Conservation (phyloP, 257 asterid genomes). For the Solanum lignicaule region DNA sequence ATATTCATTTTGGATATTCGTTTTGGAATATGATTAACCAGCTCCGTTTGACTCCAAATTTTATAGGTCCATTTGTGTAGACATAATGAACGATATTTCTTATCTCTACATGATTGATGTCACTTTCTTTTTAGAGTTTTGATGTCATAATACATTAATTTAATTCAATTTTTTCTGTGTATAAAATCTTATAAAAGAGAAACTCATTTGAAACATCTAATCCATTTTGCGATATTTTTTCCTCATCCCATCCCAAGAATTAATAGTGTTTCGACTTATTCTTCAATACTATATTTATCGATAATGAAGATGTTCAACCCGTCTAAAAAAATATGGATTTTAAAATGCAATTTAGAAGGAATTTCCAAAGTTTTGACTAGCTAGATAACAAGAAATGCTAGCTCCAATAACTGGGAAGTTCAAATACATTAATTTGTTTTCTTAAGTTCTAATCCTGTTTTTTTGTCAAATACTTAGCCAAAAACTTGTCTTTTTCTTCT, state of each 20-base stretch:
- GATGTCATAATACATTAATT: neutral
- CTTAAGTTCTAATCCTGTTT: conserved; percentile 19
- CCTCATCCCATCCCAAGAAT: neutral
- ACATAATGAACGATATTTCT: too few species aligned
- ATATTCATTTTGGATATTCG: too few species aligned
- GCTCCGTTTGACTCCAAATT: neutral
- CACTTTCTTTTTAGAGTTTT: too few species aligned
- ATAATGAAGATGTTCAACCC: neutral
- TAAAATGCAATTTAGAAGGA: neutral
- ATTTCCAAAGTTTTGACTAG: neutral
- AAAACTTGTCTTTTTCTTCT: neutral
- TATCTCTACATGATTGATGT: too few species aligned
- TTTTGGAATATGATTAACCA: neutral
- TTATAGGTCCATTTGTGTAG: neutral
- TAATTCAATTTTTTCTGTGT: too few species aligned
- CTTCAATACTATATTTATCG: rapidly evolving
- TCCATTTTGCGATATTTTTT: neutral
- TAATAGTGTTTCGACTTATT: neutral
- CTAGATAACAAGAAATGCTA: neutral
- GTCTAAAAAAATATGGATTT: neutral
- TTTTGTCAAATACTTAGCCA: conserved; percentile 16
- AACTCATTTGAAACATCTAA: neutral
- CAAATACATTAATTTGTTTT: neutral
- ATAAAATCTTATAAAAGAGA: too few species aligned
- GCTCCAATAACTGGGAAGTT: neutral